phyloP scores from a whole-genome alignment of 2,329 filamentous ascomycete genomes.

The Alternaria angustiovoidea region DNA sequence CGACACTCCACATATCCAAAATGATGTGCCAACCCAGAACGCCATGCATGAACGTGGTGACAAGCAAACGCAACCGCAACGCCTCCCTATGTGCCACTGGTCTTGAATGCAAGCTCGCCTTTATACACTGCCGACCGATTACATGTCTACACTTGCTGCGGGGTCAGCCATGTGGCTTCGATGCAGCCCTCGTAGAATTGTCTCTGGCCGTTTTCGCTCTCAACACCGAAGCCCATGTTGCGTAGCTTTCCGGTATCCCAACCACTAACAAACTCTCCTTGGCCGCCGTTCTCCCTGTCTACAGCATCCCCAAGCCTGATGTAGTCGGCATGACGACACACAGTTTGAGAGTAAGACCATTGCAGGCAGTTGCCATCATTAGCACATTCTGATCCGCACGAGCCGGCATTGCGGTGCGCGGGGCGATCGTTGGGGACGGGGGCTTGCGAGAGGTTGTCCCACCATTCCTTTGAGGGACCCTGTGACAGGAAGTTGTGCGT shows the following conservation, averaged over 20 bases:
- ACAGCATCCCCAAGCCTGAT: slow-evolving; percentile 48
- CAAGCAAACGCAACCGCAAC: slow-evolving; percentile 35
- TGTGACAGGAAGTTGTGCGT: slow-evolving; percentile 46
- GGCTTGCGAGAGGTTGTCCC: slow-evolving; percentile 47
- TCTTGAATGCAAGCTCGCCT: slow-evolving; percentile 12
- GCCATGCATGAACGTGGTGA: slow-evolving; percentile 33
- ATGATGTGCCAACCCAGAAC: slow-evolving; percentile 31
- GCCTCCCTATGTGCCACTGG: slow-evolving; percentile 29
- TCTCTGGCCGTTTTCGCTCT: slow-evolving; percentile 41
- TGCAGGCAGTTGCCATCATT: slow-evolving; percentile 46
- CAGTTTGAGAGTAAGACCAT: slow-evolving; percentile 49
- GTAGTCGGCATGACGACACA: slow-evolving; percentile 49
- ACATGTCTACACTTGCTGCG: slow-evolving; percentile 32
- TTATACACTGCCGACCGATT: slow-evolving; percentile 5
- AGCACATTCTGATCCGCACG: slow-evolving; percentile 47
- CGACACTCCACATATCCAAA: slow-evolving; percentile 17
- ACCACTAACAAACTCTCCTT: slow-evolving; percentile 49
- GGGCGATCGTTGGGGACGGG: slow-evolving; percentile 47
- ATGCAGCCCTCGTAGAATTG: slow-evolving; percentile 46
- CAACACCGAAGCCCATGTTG: slow-evolving; percentile 46
- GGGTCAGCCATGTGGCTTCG: slow-evolving; percentile 51
- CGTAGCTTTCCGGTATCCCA: slow-evolving; percentile 51
- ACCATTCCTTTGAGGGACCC: slow-evolving; percentile 44
- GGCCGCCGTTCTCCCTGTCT: slow-evolving; percentile 41
- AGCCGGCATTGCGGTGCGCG: slow-evolving; percentile 43